Evolutionary conservation across 2,329 filamentous ascomycete species (phyloP).

Genomic region (Sporothrix euskadiensis): DNA sequence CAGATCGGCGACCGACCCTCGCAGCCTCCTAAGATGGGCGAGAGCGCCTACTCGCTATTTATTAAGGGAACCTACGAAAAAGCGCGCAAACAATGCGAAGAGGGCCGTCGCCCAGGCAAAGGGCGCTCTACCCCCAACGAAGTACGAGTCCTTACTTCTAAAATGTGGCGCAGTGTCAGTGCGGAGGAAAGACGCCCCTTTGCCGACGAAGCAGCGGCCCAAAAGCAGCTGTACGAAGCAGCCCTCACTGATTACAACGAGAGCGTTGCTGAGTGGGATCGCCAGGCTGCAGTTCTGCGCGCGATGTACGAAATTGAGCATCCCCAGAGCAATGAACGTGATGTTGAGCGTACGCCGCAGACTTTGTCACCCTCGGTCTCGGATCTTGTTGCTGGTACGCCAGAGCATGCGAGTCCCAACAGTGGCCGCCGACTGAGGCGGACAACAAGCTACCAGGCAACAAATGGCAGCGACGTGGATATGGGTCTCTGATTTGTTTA

Average conservation of each 20-base stretch:
- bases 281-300: constrained; percentile 47
- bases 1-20: constrained; percentile 73
- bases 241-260: constrained; percentile 60
- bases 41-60: constrained; percentile 87
- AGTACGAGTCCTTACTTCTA: constrained; percentile 79
- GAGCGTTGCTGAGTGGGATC: constrained; percentile 71
- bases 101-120: constrained; percentile 63
- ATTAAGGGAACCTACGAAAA: constrained; percentile 75
- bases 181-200: constrained; percentile 74
- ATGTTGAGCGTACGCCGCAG: constrained; percentile 28
- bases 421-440: constrained; percentile 21
- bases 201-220: constrained; percentile 68
- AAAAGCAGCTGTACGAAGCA: constrained; percentile 65
- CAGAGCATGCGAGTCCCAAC: constrained; percentile 33
- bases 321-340: constrained; percentile 41
- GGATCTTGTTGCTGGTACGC: constrained; percentile 37
- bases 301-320: constrained; percentile 55
- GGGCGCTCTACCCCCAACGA: constrained; percentile 72
- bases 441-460: constrained; percentile 43
- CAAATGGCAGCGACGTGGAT: constrained; percentile 42
- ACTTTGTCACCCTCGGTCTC: neutral
- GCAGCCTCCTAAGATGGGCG: constrained; percentile 70
- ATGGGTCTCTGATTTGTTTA: constrained; percentile 33
- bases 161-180: constrained; percentile 82
- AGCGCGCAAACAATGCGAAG: constrained; percentile 61